Evolutionary conservation across 257 asterid species (phyloP), one percentile per base, ranked within the genome.

Genomic region (Przewalskia tangutica): DNA sequence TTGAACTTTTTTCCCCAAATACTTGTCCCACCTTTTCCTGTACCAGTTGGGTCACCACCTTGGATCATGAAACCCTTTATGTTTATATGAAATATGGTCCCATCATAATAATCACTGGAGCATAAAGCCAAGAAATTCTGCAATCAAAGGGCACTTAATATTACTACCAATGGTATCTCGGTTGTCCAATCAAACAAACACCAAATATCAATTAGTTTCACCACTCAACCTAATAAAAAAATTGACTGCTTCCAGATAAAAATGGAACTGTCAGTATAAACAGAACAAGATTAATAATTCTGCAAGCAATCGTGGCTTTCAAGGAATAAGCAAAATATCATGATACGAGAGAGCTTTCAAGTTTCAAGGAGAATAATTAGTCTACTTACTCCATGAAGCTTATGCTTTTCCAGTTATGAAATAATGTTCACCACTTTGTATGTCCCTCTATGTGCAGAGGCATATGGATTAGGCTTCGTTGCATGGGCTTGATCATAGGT

Each of bases 1-100:
- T 85, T 94, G 86, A 90, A 93, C 90, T 93, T 96, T 86, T 91
- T 91, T 50, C 98, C 98, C 98, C 98, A 94, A 84, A 96, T 96
- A 85, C 99, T 96, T 42, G 91, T 91, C 82, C 97, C 97, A 0
- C 99, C 98, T 89, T 94, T 95, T 83, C 98, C 99, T 3, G 98
- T 94, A 82, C 92, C 92, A 56, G 97, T 94, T 18, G 99, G 98
- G 83, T 94, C 99, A 62, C 98, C 99, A 68, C 97, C 99, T 91
- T 95, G 99, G 86, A 95, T 93, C 97, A 96, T 96, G 91, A 96
- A 96, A 64, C 92, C 94, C 87, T 96, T 93, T 20, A 96, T 96
- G 81, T 96, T 96, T 85, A 98, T 90, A 80, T 96, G 99, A 67
- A 96, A 96, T 88, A 93, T 90, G 86, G 98, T 96, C 56, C 95